A percentile compares a stretch with the other conserved stretches of the same genome.
These are phyloP conservation scores for Eustoma russellianum DNA, from an alignment of 257 asterid genomes.

Conservation along the genomic window DNA sequence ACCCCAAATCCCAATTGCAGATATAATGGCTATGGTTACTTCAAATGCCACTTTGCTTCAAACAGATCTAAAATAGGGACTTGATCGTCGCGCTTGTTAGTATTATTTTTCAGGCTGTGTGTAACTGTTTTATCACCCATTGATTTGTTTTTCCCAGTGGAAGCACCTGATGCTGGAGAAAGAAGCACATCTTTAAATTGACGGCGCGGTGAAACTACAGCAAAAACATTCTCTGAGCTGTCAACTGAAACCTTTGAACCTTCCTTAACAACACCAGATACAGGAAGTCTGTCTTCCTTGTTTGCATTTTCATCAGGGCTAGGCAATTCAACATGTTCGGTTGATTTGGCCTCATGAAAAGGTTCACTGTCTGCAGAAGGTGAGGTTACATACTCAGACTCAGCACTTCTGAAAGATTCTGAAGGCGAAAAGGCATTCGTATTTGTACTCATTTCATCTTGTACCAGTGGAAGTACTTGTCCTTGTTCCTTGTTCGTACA, in stretches of 20 bases:
- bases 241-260: not conserved
- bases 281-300: not conserved
- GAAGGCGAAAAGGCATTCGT: no score
- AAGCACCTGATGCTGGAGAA: constrained; percentile 21
- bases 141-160: constrained; percentile 14
- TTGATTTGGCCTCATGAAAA: not conserved
- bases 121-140: not conserved
- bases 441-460: no score
- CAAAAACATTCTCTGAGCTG: constrained; percentile 1
- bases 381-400: not conserved
- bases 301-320: not conserved
- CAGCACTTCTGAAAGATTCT: not conserved
- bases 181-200: constrained; percentile 21
- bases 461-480: no score
- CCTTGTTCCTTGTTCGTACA: no score
- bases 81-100: constrained; percentile 3
- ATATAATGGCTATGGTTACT: no score
- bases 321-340: not conserved
- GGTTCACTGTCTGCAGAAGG: not conserved
- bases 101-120: not conserved
- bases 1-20: no score
- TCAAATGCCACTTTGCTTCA: constrained; percentile 23
- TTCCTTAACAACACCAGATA: not conserved
- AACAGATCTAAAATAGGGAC: constrained; percentile 16
- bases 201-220: constrained; percentile 7